Percentiles rank a stretch among this genome's conserved stretches.
Evolutionary conservation across 768 basidiomycete species (phyloP).

Genomic region (Rhizopogon rudus): DNA sequence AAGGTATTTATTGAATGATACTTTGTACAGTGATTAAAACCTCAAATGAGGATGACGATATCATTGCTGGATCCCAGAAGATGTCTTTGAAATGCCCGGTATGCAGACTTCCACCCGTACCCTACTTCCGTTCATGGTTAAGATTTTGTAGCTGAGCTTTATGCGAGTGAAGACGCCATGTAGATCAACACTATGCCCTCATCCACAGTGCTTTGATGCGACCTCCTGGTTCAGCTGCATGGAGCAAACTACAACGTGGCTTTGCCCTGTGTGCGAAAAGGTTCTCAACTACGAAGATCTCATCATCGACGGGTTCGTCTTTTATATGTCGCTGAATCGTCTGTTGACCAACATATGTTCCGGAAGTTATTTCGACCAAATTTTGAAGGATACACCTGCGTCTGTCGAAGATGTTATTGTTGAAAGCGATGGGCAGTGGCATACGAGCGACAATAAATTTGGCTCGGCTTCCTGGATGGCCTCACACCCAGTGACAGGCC

Average conservation of each 20-base stretch:
- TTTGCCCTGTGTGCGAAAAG: slow-evolving; percentile 91
- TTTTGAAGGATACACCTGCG: slow-evolving; percentile 73
- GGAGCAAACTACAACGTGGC: slow-evolving; percentile 94
- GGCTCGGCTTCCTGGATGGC: slow-evolving; percentile 71
- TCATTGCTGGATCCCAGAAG: slow-evolving; percentile 82
- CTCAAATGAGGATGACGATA: slow-evolving; percentile 79
- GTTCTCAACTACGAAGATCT: slow-evolving; percentile 73
- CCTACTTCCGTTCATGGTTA: not conserved
- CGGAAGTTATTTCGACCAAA: slow-evolving; percentile 80
- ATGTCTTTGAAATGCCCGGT: slow-evolving; percentile 95
- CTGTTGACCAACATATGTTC: not conserved
- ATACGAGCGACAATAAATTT: slow-evolving; percentile 82
- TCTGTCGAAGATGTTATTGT: slow-evolving; percentile 88
- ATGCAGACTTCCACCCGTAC: slow-evolving; percentile 21
- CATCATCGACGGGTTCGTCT: slow-evolving; percentile 82
- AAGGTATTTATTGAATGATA: not conserved
- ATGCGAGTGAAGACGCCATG: slow-evolving; percentile 80
- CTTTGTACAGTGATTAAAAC: slow-evolving; percentile 48
- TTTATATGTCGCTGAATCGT: not conserved
- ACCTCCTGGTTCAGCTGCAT: slow-evolving; percentile 91
- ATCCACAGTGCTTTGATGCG: slow-evolving; percentile 95
- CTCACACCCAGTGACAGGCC: slow-evolving; percentile 35
- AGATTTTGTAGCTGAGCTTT: slow-evolving; percentile 65
- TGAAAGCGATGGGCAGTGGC: slow-evolving; percentile 95
- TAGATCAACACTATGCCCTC: slow-evolving; percentile 83